Conservation (phyloP, 768 basidiomycete species). For the Cystofilobasidium ferigula region DNA sequence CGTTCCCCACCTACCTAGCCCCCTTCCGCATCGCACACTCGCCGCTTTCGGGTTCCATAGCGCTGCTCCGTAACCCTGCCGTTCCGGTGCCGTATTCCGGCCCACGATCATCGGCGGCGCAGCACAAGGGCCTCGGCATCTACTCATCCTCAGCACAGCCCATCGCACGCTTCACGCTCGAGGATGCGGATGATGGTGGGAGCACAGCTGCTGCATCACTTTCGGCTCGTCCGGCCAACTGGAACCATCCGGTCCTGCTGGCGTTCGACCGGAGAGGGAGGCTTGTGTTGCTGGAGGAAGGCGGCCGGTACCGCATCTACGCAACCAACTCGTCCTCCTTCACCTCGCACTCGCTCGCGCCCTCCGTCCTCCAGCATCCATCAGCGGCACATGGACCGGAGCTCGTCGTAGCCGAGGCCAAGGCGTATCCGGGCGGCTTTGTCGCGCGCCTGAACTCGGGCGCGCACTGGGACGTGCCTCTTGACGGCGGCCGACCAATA, state of each 20-base stretch:
- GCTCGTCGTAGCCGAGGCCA: constrained; percentile 66
- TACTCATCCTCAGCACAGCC: constrained; percentile 74
- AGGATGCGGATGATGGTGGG: too few relatives aligned
- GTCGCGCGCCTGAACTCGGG: constrained; percentile 71
- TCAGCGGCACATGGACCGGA: constrained; percentile 31
- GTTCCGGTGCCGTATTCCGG: constrained; percentile 16
- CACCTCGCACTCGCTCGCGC: constrained; percentile 38
- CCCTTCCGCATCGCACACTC: constrained; percentile 1
- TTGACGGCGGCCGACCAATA: constrained; percentile 44
- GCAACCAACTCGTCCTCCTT: constrained; percentile 30
- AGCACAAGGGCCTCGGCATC: constrained; percentile 11
- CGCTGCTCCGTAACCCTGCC: constrained; percentile 17
- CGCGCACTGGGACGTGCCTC: constrained; percentile 58
- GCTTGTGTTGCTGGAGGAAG: constrained; percentile 76
- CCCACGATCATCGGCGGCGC: neutral
- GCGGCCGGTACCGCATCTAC: constrained; percentile 81
- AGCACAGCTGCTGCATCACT: too few relatives aligned
- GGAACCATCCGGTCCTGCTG: constrained; percentile 5
- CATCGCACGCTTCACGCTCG: constrained; percentile 38
- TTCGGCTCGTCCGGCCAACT: too few relatives aligned
- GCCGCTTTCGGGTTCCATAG: neutral
- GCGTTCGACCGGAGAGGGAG: constrained; percentile 29
- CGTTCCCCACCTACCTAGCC: neutral
- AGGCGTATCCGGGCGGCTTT: constrained; percentile 73
- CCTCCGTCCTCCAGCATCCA: neutral